Evolutionary conservation across 352 stramenopile genomes (phyloP).

Genomic region (Globisporangium paddicum): DNA sequence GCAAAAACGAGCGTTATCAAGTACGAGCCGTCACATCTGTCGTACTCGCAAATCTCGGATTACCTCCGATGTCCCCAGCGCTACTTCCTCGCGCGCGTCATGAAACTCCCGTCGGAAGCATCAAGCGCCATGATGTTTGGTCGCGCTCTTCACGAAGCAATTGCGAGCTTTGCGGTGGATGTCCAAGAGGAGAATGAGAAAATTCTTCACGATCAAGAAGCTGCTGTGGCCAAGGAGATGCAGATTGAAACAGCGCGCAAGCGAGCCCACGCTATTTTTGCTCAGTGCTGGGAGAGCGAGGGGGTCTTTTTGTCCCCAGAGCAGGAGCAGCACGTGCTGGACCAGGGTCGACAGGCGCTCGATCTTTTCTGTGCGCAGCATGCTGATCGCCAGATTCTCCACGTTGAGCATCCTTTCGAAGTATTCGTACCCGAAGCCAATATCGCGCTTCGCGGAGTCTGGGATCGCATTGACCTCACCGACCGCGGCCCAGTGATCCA

Average conservation of each 20-base stretch:
- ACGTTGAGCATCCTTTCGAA: constrained; percentile 65
- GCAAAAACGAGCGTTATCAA: background rate
- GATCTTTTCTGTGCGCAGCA: constrained; percentile 40
- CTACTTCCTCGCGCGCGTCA: constrained; percentile 70
- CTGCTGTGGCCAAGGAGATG: background rate
- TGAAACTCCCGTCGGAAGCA: constrained; percentile 43
- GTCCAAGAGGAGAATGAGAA: constrained; percentile 18
- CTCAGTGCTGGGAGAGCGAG: constrained; percentile 16
- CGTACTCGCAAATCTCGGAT: constrained; percentile 78
- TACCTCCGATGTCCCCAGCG: constrained; percentile 75
- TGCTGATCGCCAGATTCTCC: constrained; percentile 26
- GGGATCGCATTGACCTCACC: constrained; percentile 65
- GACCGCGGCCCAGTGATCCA: constrained; percentile 42
- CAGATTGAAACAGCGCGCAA: constrained; percentile 1
- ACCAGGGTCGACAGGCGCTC: constrained; percentile 33
- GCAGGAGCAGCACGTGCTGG: constrained; percentile 31
- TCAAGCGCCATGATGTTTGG: constrained; percentile 74
- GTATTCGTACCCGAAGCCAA: constrained; percentile 39
- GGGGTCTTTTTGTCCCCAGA: constrained; percentile 33
- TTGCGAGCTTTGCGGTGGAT: constrained; percentile 44
- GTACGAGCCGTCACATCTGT: constrained; percentile 62
- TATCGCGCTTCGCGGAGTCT: constrained; percentile 60
- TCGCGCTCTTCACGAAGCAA: constrained; percentile 58
- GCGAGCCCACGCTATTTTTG: constrained; percentile 3
- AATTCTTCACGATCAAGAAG: constrained; percentile 13